phyloP scores from a whole-genome alignment of 805 yeast species.

The Priceomyces carsonii region DNA sequence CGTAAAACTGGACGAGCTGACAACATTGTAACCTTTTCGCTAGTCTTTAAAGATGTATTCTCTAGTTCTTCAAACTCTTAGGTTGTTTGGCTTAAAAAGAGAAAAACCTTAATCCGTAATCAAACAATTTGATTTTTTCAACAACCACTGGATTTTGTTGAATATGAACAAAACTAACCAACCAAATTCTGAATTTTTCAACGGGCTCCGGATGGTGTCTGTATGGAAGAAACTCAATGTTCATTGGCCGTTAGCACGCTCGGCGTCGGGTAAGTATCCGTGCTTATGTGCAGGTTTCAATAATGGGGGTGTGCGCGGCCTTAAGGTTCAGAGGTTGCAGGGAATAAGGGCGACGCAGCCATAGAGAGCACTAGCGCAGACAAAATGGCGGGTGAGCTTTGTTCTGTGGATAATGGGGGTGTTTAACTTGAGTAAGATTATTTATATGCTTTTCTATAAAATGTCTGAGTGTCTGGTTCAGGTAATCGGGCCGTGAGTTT shows the following conservation, averaged over 20 bases:
- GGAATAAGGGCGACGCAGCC: no score
- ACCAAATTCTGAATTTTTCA: slow-evolving; percentile 11
- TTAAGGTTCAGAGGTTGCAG: no score
- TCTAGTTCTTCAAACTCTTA: slow-evolving; percentile 11
- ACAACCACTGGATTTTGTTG: slow-evolving; percentile 7
- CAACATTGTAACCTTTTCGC: slow-evolving; percentile 51
- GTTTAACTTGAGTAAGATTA: no score
- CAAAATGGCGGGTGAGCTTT: no score
- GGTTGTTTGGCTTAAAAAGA: slow-evolving; percentile 8
- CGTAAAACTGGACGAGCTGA: slow-evolving; percentile 84
- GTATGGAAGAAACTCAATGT: slow-evolving; percentile 4
- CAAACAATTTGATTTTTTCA: slow-evolving; percentile 5
- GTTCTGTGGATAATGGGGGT: no score
- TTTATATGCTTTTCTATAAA: no score
- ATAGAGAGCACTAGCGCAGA: no score
- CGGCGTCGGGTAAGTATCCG: not conserved
- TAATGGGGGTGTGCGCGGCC: no score
- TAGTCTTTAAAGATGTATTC: slow-evolving; percentile 11
- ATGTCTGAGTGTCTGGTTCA: no score
- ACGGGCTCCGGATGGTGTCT: slow-evolving; percentile 9
- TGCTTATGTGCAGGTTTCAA: slow-evolving; percentile 1
- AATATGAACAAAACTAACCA: slow-evolving; percentile 7
- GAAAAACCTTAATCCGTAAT: slow-evolving; percentile 3
- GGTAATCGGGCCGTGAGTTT: no score
- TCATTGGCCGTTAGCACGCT: slow-evolving; percentile 4